phyloP scores from a whole-genome alignment of 148 eudicot species.

The Spergularia bocconei region DNA sequence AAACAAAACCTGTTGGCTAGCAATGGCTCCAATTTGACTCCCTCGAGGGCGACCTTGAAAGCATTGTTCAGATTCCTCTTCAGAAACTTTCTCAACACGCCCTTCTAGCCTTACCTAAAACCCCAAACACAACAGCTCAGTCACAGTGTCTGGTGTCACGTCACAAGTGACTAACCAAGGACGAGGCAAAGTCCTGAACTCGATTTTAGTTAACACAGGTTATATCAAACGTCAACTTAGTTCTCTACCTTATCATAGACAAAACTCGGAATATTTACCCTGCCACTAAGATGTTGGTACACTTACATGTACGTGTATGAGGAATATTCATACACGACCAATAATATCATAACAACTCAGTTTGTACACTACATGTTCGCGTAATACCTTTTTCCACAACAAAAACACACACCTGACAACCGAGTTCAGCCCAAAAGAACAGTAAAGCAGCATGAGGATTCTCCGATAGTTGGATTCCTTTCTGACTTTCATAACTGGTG shows the following conservation, averaged over 20 bases:
- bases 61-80: slow-evolving; percentile 82
- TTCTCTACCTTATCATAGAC: too few relatives aligned
- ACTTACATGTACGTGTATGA: too few relatives aligned
- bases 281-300: too few relatives aligned
- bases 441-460: slow-evolving; percentile 83
- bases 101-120: slow-evolving; percentile 92
- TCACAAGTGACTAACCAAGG: too few relatives aligned
- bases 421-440: slow-evolving; percentile 79
- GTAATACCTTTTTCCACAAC: background rate
- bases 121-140: background rate
- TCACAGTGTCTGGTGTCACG: too few relatives aligned
- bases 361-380: background rate
- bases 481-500: slow-evolving; percentile 85
- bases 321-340: too few relatives aligned
- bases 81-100: slow-evolving; percentile 77
- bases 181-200: background rate
- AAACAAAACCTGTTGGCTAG: slow-evolving; percentile 70
- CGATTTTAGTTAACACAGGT: background rate
- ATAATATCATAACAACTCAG: background rate
- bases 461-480: slow-evolving; percentile 69
- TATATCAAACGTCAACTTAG: too few relatives aligned
- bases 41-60: slow-evolving; percentile 95
- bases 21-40: slow-evolving; percentile 97
- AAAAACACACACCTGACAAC: slow-evolving; percentile 58
- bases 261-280: too few relatives aligned